phyloP scores from a whole-genome alignment of 106 monocot genomes.

The Phalaenopsis aphrodite region DNA sequence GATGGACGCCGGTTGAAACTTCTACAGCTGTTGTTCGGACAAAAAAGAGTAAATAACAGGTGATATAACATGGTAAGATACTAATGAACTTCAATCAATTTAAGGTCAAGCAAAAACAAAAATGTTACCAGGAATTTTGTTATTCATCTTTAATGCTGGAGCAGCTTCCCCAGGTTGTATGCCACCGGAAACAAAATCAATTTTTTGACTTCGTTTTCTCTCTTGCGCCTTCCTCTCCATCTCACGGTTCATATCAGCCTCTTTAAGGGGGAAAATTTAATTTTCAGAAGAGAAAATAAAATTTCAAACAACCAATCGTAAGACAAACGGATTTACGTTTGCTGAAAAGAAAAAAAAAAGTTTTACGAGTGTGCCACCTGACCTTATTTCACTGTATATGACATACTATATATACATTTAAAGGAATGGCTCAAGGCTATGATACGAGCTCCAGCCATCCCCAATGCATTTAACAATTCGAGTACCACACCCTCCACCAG shows the following conservation, averaged over 20 bases:
- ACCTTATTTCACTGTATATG: no score
- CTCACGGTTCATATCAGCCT: slow-evolving; percentile 89
- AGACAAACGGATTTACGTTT: no score
- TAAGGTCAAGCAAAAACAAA: not conserved
- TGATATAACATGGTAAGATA: not conserved
- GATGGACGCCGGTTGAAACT: slow-evolving; percentile 17
- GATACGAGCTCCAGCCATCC: no score
- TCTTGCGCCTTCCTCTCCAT: slow-evolving; percentile 80
- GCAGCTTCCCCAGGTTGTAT: slow-evolving; percentile 34
- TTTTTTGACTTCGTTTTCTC: slow-evolving; percentile 76
- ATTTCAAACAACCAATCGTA: no score
- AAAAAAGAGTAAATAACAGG: not conserved
- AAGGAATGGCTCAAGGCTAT: no score
- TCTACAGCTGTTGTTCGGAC: slow-evolving; percentile 11
- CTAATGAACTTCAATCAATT: not conserved
- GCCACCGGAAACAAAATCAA: slow-evolving; percentile 76
- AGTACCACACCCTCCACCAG: no score
- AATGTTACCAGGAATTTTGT: slow-evolving; percentile 38
- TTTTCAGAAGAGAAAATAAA: no score
- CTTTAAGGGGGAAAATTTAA: slow-evolving; percentile 15
- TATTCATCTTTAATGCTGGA: slow-evolving; percentile 35
- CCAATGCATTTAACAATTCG: no score
- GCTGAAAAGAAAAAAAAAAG: no score
- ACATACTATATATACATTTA: no score
- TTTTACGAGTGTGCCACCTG: no score